Evolutionary conservation across 139 green algal species (phyloP).

Genomic region (Chlorella sp.): DNA sequence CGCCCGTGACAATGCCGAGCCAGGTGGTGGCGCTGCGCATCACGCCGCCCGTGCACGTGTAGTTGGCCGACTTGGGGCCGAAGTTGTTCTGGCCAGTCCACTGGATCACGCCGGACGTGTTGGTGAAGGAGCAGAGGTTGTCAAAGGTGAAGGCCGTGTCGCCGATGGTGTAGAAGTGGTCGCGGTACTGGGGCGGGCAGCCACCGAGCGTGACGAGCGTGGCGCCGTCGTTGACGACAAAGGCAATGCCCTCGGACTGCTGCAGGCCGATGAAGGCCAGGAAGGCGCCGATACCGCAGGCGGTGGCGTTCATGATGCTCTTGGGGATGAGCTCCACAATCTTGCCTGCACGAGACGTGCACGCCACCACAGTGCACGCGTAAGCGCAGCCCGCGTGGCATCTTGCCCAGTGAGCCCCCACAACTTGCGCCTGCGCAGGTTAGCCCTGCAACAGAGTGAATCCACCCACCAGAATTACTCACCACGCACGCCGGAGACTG

Average conservation of each 20-base stretch:
- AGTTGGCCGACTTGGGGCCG: slow-evolving; percentile 9
- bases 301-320: slow-evolving; percentile 49
- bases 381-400: too few relatives aligned
- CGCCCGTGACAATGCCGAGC: slow-evolving; percentile 60
- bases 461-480: too few relatives aligned
- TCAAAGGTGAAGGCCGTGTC: background rate
- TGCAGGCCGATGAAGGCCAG: slow-evolving; percentile 73
- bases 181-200: background rate
- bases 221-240: slow-evolving; percentile 58
- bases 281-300: slow-evolving; percentile 67
- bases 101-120: background rate
- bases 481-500: slow-evolving; percentile 48
- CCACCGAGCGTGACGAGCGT: slow-evolving; percentile 43
- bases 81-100: background rate
- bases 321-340: slow-evolving; percentile 60
- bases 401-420: too few relatives aligned
- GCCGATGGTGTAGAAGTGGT: background rate
- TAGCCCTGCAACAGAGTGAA: too few relatives aligned
- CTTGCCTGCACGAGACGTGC: too few relatives aligned
- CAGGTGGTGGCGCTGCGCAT: slow-evolving; percentile 51
- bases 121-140: background rate
- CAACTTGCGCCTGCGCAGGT: too few relatives aligned
- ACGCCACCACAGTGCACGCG: too few relatives aligned
- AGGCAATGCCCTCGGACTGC: slow-evolving; percentile 55
- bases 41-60: slow-evolving; percentile 8